Percentiles rank a stretch among this genome's conserved stretches.
Conservation (phyloP, 1,284 basidiomycete genomes). For the Microbotryum silenes-acaulis region DNA sequence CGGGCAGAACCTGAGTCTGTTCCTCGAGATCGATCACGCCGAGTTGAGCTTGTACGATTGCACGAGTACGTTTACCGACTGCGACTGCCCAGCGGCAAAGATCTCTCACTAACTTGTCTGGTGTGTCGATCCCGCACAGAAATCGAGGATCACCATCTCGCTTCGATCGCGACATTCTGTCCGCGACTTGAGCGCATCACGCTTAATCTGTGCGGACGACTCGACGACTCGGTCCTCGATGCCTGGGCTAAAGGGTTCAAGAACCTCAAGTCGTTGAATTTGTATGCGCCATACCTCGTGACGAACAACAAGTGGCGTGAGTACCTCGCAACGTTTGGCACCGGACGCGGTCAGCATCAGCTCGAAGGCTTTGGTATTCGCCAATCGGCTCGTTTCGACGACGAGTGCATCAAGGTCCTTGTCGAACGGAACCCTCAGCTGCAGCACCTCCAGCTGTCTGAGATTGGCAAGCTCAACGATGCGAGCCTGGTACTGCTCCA, state of each 20-base stretch:
- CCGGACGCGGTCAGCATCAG: conserved; percentile 25
- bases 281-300: conserved; percentile 50
- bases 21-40: conserved; percentile 66
- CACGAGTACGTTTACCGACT: conserved; percentile 52
- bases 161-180: conserved; percentile 64
- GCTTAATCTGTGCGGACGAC: conserved; percentile 79
- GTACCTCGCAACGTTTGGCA: conserved; percentile 58
- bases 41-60: conserved; percentile 78
- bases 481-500: conserved; percentile 54
- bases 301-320: conserved; percentile 51
- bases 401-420: conserved; percentile 59
- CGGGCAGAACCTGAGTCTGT: conserved; percentile 66
- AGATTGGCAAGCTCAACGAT: conserved; percentile 66
- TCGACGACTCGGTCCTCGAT: conserved; percentile 61
- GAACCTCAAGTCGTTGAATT: conserved; percentile 61
- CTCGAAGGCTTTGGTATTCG: conserved; percentile 64
- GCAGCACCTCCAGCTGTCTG: conserved; percentile 63
- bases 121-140: conserved; percentile 44
- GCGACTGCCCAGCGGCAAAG: too few species aligned
- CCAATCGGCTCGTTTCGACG: conserved; percentile 53
- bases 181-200: conserved; percentile 67
- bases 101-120: not conserved
- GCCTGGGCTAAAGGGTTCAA: conserved; percentile 60
- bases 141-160: conserved; percentile 58
- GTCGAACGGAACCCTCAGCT: conserved; percentile 57